These are phyloP conservation scores for Thielaviopsis musarum DNA, from an alignment of 2,329 filamentous ascomycete genomes.

Conservation along the genomic window DNA sequence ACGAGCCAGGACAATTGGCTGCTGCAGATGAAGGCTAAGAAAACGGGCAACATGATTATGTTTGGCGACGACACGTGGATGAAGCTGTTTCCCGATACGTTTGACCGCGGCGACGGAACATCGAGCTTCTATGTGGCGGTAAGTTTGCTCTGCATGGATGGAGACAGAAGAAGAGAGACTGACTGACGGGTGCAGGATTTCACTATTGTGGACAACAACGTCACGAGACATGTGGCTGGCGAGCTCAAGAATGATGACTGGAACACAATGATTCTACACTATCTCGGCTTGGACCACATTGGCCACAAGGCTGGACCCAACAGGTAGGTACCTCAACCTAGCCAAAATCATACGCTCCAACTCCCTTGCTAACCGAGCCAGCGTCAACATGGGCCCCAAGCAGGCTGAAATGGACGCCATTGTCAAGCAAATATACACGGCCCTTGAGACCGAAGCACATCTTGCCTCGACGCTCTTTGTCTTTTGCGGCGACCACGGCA, in stretches of 20 bases:
- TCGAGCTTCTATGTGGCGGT: constrained; percentile 97
- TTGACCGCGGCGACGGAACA: constrained; percentile 77
- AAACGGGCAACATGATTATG: constrained; percentile 65
- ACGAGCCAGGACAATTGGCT: constrained; percentile 90
- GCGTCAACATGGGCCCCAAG: constrained; percentile 82
- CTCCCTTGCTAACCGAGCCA: constrained; percentile 19
- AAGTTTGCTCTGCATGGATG: constrained; percentile 23
- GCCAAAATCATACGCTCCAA: not conserved
- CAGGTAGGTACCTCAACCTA: constrained; percentile 33
- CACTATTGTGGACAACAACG: constrained; percentile 93
- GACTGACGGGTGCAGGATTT: constrained; percentile 51
- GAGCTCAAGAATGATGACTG: constrained; percentile 70
- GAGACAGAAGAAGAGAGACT: not conserved
- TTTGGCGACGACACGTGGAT: constrained; percentile 98
- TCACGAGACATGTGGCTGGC: constrained; percentile 69
- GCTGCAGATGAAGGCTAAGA: constrained; percentile 67
- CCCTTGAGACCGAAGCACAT: constrained; percentile 54
- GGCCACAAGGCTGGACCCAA: constrained; percentile 87
- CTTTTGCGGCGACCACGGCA: constrained; percentile 89
- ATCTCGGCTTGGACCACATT: constrained; percentile 90
- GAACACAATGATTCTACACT: constrained; percentile 89
- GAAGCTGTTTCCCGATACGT: constrained; percentile 82
- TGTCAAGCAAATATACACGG: constrained; percentile 56
- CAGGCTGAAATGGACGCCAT: constrained; percentile 87
- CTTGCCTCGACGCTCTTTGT: constrained; percentile 67